These are phyloP conservation scores for Phytophthora citrophthora DNA, from an alignment of 352 stramenopile genomes.

Conservation along the genomic window DNA sequence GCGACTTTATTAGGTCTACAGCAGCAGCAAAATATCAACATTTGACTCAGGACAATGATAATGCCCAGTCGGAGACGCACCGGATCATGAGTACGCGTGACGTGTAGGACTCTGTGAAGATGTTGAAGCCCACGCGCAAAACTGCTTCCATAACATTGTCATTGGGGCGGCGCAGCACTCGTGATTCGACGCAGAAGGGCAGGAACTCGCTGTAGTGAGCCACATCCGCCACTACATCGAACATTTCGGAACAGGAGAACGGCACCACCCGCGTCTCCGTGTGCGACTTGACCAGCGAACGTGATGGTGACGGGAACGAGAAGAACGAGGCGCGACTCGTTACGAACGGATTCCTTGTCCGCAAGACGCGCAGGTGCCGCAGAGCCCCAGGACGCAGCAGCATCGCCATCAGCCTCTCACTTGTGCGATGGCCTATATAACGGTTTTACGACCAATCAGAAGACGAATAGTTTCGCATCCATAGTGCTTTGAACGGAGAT, in stretches of 20 bases:
- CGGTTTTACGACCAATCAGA: slow-evolving; percentile 23
- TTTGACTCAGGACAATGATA: not conserved
- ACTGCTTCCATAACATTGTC: slow-evolving; percentile 84
- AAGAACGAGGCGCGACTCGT: slow-evolving; percentile 49
- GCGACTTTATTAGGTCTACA: slow-evolving; percentile 72
- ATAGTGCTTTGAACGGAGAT: slow-evolving; percentile 13
- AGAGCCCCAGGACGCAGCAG: slow-evolving; percentile 20
- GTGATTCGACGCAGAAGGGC: slow-evolving; percentile 83
- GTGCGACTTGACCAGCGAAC: slow-evolving; percentile 73
- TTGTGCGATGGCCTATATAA: slow-evolving; percentile 16
- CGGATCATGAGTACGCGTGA: slow-evolving; percentile 83
- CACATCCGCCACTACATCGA: slow-evolving; percentile 81
- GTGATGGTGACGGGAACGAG: slow-evolving; percentile 58
- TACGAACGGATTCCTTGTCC: not conserved
- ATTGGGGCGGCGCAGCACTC: slow-evolving; percentile 69
- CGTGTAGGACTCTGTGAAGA: slow-evolving; percentile 87
- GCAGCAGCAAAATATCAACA: not conserved
- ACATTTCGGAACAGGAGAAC: slow-evolving; percentile 82
- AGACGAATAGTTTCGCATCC: not conserved
- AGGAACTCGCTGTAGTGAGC: slow-evolving; percentile 77
- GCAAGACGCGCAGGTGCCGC: slow-evolving; percentile 16
- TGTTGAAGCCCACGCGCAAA: slow-evolving; percentile 76
- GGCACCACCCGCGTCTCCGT: slow-evolving; percentile 75
- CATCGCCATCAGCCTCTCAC: slow-evolving; percentile 20
- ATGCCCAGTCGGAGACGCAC: slow-evolving; percentile 20